Evolutionary conservation across 257 asterid genomes (phyloP).

Genomic region (Gardenia jasminoides): DNA sequence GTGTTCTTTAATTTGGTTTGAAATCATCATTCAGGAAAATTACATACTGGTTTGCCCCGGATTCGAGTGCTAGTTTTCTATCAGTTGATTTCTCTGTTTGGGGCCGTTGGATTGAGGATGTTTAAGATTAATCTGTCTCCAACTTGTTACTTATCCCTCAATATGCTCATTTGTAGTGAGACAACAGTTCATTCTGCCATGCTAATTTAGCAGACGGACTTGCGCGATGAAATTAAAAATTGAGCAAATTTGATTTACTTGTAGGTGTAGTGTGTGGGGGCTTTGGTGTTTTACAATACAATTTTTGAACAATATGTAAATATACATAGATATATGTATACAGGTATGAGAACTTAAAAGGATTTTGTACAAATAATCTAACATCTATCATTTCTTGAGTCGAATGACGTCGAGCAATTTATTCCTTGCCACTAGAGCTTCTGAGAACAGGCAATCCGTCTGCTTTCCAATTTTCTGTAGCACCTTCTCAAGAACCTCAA

Average conservation of each 20-base stretch:
- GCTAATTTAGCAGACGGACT: background rate
- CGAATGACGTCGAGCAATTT: constrained; percentile 46
- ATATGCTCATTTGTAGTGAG: background rate
- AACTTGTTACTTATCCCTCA: background rate
- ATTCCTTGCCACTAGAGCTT: constrained; percentile 49
- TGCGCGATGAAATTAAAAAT: background rate
- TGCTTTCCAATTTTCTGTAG: constrained; percentile 40
- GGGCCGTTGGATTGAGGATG: background rate
- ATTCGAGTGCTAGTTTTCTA: background rate
- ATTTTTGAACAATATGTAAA: background rate
- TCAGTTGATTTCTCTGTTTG: background rate
- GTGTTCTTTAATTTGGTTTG: background rate
- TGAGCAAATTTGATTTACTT: background rate
- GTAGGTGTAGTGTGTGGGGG: background rate
- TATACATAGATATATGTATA: background rate
- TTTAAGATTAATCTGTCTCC: background rate
- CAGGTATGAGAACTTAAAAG: background rate
- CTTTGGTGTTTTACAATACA: background rate
- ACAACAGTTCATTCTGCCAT: background rate
- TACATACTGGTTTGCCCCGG: background rate
- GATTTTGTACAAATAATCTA: constrained; percentile 4
- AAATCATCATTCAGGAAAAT: background rate
- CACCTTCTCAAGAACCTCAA: constrained; percentile 37
- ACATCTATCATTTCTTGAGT: constrained; percentile 18
- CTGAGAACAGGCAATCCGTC: constrained; percentile 43